Evolutionary conservation across 176 grass and related monocot species (phyloP).

Genomic region (Juncus effusus): DNA sequence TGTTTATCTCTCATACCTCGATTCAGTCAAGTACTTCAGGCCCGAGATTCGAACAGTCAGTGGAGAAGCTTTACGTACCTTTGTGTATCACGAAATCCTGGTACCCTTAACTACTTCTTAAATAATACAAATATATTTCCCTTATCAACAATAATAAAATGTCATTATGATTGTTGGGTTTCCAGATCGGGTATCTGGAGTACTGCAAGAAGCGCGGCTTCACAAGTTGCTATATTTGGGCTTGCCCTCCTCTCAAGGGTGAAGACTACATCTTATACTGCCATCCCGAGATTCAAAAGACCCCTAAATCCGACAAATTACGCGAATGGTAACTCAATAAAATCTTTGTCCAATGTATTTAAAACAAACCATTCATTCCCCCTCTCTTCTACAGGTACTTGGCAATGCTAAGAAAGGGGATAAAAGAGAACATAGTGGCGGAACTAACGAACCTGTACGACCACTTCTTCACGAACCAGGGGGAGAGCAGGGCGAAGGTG

Average conservation of each 20-base stretch:
- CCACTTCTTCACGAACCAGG: slow-evolving; percentile 74
- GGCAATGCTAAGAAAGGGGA: slow-evolving; percentile 91
- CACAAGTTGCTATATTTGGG: slow-evolving; percentile 99
- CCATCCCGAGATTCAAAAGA: slow-evolving; percentile 99
- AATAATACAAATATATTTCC: slow-evolving; percentile 20
- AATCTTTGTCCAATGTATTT: background rate
- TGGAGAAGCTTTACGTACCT: slow-evolving; percentile 87
- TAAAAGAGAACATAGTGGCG: slow-evolving; percentile 86
- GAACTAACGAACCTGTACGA: slow-evolving; percentile 93
- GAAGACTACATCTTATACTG: slow-evolving; percentile 99
- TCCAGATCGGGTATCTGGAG: slow-evolving; percentile 99
- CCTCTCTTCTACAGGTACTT: slow-evolving; percentile 60
- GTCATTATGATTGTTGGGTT: slow-evolving; percentile 17
- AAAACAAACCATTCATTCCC: too few relatives aligned
- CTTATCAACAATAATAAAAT: slow-evolving; percentile 16
- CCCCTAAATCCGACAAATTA: slow-evolving; percentile 98
- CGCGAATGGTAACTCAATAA: slow-evolving; percentile 59
- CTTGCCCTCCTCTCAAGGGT: slow-evolving; percentile 93
- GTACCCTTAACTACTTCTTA: slow-evolving; percentile 39
- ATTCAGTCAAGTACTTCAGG: slow-evolving; percentile 99
- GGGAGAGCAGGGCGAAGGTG: slow-evolving; percentile 90
- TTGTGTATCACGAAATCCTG: slow-evolving; percentile 98
- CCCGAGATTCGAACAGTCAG: slow-evolving; percentile 74
- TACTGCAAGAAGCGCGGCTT: slow-evolving; percentile 99
- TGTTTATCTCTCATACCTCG: slow-evolving; percentile 98